A percentile compares a stretch with the other conserved stretches of the same genome.
phyloP scores from a whole-genome alignment of 352 stramenopile species.

The Thraustochytrium sp. region DNA sequence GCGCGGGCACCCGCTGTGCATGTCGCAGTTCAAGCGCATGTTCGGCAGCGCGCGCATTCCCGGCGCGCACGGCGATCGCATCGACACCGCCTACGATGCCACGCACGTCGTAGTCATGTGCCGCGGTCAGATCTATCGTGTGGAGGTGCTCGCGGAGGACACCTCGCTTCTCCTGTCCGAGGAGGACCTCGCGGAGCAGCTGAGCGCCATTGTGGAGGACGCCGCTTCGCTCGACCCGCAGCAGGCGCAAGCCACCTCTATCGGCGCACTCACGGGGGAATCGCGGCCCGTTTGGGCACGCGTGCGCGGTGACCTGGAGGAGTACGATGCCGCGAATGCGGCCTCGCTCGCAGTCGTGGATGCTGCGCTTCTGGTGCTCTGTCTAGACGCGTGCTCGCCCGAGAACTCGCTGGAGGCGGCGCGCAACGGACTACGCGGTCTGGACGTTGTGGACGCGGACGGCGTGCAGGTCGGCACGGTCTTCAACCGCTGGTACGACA shows the following conservation, averaged over 20 bases:
- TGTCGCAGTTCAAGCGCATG: conserved; percentile 88
- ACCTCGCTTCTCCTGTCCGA: conserved; percentile 76
- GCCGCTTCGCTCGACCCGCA: conserved; percentile 62
- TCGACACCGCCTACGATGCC: conserved; percentile 62
- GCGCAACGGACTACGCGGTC: conserved; percentile 48
- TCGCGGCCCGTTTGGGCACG: conserved; percentile 79
- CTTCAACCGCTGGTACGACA: conserved; percentile 96
- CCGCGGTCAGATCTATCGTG: conserved; percentile 89
- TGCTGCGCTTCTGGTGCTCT: conserved; percentile 85
- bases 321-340: conserved; percentile 68
- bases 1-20: conserved; percentile 79
- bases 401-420: conserved; percentile 59
- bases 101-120: conserved; percentile 87
- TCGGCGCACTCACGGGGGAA: conserved; percentile 85
- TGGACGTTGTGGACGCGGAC: neutral
- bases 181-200: conserved; percentile 77
- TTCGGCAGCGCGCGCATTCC: conserved; percentile 80
- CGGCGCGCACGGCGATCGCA: conserved; percentile 65
- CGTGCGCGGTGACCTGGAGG: conserved; percentile 67
- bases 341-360: conserved; percentile 75
- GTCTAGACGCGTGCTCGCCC: conserved; percentile 82
- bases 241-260: conserved; percentile 59
- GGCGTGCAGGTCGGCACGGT: conserved; percentile 76
- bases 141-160: conserved; percentile 79
- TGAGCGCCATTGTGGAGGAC: conserved; percentile 78